A percentile compares a stretch with the other conserved stretches of the same genome.
These are phyloP conservation scores for Boletus mariae DNA, from an alignment of 1,284 basidiomycete genomes.

Conservation along the genomic window DNA sequence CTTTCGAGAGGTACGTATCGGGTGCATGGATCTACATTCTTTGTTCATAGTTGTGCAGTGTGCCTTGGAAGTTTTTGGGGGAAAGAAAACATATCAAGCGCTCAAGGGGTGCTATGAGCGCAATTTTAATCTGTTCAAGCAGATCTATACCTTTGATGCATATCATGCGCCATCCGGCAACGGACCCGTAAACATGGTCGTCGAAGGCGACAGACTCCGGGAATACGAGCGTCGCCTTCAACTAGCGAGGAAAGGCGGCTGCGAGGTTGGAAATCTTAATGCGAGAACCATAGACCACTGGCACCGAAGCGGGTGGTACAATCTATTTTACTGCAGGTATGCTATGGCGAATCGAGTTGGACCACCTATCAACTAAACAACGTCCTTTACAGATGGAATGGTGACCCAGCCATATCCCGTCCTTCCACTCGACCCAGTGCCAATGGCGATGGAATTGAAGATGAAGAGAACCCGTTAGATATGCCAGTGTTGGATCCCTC, in stretches of 20 bases:
- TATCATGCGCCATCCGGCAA: conserved; percentile 44
- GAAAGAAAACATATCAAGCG: conserved; percentile 74
- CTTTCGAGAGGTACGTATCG: conserved; percentile 58
- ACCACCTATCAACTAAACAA: not conserved
- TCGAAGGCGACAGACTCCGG: conserved; percentile 57
- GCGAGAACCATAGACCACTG: conserved; percentile 71
- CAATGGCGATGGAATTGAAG: conserved; percentile 39
- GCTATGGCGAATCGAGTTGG: conserved; percentile 8
- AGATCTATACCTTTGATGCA: conserved; percentile 65
- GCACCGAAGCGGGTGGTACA: conserved; percentile 71
- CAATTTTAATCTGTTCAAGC: conserved; percentile 75
- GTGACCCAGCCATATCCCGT: conserved; percentile 54
- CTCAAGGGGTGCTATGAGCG: conserved; percentile 78
- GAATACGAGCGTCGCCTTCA: conserved; percentile 65
- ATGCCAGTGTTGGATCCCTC: conserved; percentile 38
- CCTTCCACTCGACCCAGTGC: conserved; percentile 37
- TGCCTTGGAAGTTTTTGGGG: conserved; percentile 60
- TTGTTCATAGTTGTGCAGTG: conserved; percentile 43
- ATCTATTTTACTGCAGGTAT: conserved; percentile 60
- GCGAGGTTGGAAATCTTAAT: conserved; percentile 66
- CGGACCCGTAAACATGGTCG: conserved; percentile 37
- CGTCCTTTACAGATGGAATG: conserved; percentile 48
- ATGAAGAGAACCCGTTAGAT: conserved; percentile 48
- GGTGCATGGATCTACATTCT: not conserved
- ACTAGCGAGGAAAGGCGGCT: conserved; percentile 54